Base-by-base conservation (phyloP, 78 protist species). In the Dictyostelium capitatum region DNA sequence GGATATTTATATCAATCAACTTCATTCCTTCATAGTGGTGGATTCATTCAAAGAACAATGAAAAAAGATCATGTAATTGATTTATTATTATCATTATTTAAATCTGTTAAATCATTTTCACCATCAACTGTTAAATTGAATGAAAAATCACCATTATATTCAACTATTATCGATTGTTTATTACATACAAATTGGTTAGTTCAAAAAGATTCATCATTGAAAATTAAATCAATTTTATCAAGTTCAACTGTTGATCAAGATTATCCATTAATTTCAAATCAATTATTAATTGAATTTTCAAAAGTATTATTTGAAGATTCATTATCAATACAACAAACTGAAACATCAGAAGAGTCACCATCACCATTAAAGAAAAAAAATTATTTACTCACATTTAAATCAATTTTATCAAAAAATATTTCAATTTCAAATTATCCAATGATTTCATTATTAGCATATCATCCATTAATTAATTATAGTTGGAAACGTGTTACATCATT, bases 1-100 rank as follows among this genome's bases (percentile, higher is more conserved):
- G 64, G 37, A 50, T 32, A 59, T 67, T 12, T 87, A 4, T 56
- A 72, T 50, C 23, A 75, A 11, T 17, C 62, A 25, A 37, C 30
- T 46, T 25, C 82, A 43, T 87, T 87, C 53, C 46, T 77, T 25
- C 84, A 87, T n/a, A 82, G 65, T n/a, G 10, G 43, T 6, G 80
- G 72, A 10, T 87, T 65, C 79, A 56, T 87, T 28, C 50, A 43
- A 23, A 41, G 93, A 48, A 50, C 84, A 43, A 3, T n/a, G 0
- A 87, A 87, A 30, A 77, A 53, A 19, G 93, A 87, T 65, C 65
- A 74, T 4, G 77, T 23, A 11, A 30, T 80, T 25, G 62, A 48
- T 46, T 19, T 87, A 7, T 23, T 87, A 10, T 56, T 69, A 43
- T 6, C 41, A 7, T 11, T 77, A 8, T 48, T 87, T 30, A 12